Percentiles rank a stretch among this genome's conserved stretches.
Evolutionary conservation across 2,329 filamentous ascomycete species (phyloP).

Genomic region (Colletotrichum filicis): DNA sequence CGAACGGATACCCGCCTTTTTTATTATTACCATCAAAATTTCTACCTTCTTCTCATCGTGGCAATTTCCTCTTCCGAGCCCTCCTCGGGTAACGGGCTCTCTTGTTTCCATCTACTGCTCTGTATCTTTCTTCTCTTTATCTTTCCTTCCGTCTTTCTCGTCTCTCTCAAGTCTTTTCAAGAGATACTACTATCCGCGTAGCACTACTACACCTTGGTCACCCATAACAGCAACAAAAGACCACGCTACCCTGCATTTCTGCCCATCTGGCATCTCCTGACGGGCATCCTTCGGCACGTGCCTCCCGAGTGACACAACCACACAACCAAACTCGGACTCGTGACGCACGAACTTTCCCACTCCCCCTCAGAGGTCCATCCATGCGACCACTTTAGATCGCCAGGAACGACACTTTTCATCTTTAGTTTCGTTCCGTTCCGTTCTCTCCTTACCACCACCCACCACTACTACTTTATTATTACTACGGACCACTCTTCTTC

Average conservation of each 20-base stretch:
- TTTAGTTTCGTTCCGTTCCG: not conserved
- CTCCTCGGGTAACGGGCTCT: not conserved
- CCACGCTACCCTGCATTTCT: not conserved
- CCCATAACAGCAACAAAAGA: not conserved
- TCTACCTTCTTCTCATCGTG: slow-evolving; percentile 17
- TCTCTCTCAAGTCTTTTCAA: not conserved
- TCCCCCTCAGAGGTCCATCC: slow-evolving; percentile 6
- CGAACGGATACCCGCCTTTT: slow-evolving; percentile 33
- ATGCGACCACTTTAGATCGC: slow-evolving; percentile 23
- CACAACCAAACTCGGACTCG: slow-evolving; percentile 26
- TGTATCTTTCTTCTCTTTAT: not conserved
- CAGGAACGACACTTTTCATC: slow-evolving; percentile 8
- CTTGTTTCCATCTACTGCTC: not conserved
- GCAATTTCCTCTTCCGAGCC: slow-evolving; percentile 27
- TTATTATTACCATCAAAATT: slow-evolving; percentile 26
- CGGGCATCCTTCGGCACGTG: slow-evolving; percentile 9
- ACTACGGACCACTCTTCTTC: not conserved
- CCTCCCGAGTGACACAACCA: slow-evolving; percentile 26
- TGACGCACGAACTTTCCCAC: slow-evolving; percentile 27
- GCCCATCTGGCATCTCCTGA: not conserved
- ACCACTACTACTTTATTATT: not conserved
- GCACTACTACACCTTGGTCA: not conserved
- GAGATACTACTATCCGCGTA: not conserved
- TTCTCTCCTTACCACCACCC: not conserved
- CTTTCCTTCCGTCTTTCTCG: not conserved